Percentiles rank a stretch among this genome's conserved stretches.
These are phyloP conservation scores for Ogataea trehaloabstinens DNA, from an alignment of 805 yeast genomes.

Conservation along the genomic window DNA sequence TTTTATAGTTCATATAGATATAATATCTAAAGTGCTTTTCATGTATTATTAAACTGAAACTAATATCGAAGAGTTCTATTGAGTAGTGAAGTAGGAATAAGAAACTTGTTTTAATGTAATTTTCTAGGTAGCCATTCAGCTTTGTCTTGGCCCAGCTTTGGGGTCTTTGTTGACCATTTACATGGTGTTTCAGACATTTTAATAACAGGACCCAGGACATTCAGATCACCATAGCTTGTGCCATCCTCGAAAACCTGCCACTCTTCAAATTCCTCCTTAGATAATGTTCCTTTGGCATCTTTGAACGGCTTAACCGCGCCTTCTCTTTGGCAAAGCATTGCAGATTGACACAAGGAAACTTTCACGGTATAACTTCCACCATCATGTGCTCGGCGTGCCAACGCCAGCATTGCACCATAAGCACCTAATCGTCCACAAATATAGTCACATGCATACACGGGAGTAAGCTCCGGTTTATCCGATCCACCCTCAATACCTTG, in stretches of 20 bases:
- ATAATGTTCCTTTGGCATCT: background rate
- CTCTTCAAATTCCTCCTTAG: conserved; percentile 1
- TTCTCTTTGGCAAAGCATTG: conserved; percentile 3
- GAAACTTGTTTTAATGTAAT: too few species aligned
- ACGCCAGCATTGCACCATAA: conserved; percentile 1
- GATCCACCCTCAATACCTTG: conserved; percentile 1
- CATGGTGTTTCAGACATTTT: conserved; percentile 3
- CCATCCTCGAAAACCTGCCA: conserved; percentile 1
- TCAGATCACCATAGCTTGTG: conserved; percentile 2
- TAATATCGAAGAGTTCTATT: too few species aligned
- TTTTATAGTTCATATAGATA: background rate
- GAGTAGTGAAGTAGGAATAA: too few species aligned
- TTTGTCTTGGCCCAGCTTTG: conserved; percentile 1
- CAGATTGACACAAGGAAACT: conserved; percentile 3
- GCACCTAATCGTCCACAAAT: conserved; percentile 2
- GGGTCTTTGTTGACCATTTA: conserved; percentile 1
- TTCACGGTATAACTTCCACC: conserved; percentile 1
- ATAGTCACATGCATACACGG: conserved; percentile 3
- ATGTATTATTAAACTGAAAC: background rate
- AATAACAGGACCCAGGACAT: conserved; percentile 1
- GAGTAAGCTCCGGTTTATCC: conserved; percentile 1
- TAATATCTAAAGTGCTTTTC: background rate
- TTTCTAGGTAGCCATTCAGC: background rate
- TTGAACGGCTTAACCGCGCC: background rate
- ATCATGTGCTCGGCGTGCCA: conserved; percentile 1